Evolutionary conservation across 306 rosid genomes (phyloP).

Genomic region (Prunus davidiana): DNA sequence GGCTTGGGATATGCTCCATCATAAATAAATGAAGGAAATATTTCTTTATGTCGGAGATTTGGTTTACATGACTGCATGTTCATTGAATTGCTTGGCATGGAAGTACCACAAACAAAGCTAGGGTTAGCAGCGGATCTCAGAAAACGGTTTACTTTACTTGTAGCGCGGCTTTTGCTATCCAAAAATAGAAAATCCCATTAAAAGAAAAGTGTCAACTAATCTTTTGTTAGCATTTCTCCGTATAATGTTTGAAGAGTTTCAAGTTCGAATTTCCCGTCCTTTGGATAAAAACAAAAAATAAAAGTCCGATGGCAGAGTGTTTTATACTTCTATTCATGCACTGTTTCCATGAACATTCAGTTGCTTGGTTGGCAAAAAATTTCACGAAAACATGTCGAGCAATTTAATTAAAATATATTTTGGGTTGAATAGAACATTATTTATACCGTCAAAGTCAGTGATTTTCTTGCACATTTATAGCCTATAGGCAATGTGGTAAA

Average conservation of each 20-base stretch:
- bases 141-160: neutral
- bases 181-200: neutral
- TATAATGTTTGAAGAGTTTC: no score
- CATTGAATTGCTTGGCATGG: neutral
- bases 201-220: no score
- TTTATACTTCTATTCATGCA: neutral
- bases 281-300: no score
- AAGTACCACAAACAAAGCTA: neutral
- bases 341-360: neutral
- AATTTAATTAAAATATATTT: neutral
- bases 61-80: neutral
- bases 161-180: neutral
- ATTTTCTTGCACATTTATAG: neutral
- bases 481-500: neutral
- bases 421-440: neutral
- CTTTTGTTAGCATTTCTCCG: no score
- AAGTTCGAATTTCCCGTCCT: no score
- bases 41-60: neutral
- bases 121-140: neutral
- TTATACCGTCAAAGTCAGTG: neutral
- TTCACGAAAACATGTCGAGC: neutral
- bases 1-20: neutral
- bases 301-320: neutral
- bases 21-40: neutral
- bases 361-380: neutral